Conservation (phyloP, 331 rosid species). For the Prunus yedoensis region DNA sequence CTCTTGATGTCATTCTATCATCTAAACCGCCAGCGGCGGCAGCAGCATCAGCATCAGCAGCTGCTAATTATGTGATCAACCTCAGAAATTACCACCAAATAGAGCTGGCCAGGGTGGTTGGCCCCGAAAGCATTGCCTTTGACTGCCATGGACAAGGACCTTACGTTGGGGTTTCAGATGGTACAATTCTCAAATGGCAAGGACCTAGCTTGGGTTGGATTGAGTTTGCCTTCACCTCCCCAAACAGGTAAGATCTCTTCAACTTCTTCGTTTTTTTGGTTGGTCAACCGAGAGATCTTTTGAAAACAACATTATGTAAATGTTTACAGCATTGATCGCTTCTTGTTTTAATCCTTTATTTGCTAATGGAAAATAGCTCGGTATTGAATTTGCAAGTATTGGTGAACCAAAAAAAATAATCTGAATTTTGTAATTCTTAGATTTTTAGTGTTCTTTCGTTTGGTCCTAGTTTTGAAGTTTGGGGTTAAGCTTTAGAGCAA, state of each 20-base stretch:
- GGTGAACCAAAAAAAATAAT: too few relatives aligned
- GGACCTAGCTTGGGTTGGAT: constrained; percentile 33
- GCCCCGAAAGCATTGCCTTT: constrained; percentile 63
- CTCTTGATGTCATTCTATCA: not conserved
- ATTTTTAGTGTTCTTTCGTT: not conserved
- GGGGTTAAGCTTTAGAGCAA: not conserved
- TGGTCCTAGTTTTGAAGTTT: not conserved
- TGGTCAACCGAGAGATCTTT: too few relatives aligned
- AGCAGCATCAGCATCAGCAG: too few relatives aligned
- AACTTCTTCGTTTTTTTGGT: not conserved
- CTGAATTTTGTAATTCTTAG: not conserved
- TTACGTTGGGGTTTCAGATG: constrained; percentile 55
- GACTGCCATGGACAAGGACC: constrained; percentile 68
- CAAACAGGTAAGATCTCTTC: constrained; percentile 33
- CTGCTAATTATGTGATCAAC: constrained; percentile 6
- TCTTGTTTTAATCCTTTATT: not conserved
- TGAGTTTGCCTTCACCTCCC: constrained; percentile 49
- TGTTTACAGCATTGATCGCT: too few relatives aligned
- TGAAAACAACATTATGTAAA: too few relatives aligned
- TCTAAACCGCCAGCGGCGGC: constrained; percentile 2
- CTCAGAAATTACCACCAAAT: constrained; percentile 26
- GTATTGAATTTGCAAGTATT: not conserved
- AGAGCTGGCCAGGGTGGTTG: constrained; percentile 34
- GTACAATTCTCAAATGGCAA: constrained; percentile 60
- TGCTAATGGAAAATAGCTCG: not conserved